Percentiles rank a stretch among this genome's conserved stretches.
These are phyloP conservation scores for Talaromyces rugulosus DNA, from an alignment of 2,329 filamentous ascomycete species.

Conservation along the genomic window DNA sequence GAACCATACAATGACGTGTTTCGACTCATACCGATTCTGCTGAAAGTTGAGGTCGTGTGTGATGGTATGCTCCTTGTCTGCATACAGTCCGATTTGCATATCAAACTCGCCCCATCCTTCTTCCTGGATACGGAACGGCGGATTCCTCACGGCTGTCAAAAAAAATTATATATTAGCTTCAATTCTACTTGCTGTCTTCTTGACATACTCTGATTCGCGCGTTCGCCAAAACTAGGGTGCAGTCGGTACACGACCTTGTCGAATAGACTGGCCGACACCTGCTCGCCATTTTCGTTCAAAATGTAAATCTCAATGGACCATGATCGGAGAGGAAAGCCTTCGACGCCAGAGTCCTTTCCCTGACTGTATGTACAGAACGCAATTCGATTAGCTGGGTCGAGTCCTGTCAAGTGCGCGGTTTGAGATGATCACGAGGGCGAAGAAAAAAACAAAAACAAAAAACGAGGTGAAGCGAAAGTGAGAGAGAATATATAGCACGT, in stretches of 20 bases:
- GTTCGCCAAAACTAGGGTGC: slow-evolving; percentile 88
- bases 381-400: not conserved
- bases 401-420: too few relatives aligned
- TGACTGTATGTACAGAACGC: slow-evolving; percentile 40
- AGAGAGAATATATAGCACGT: slow-evolving; percentile 40
- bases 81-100: slow-evolving; percentile 78
- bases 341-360: slow-evolving; percentile 73
- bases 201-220: slow-evolving; percentile 69
- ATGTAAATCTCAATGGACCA: slow-evolving; percentile 88
- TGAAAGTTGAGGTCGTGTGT: slow-evolving; percentile 91
- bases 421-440: not conserved
- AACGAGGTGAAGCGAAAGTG: not conserved
- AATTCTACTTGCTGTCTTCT: not conserved
- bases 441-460: not conserved
- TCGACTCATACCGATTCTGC: slow-evolving; percentile 73
- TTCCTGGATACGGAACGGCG: slow-evolving; percentile 85
- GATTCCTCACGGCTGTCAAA: slow-evolving; percentile 67
- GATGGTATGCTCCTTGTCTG: slow-evolving; percentile 81
- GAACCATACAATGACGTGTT: slow-evolving; percentile 63
- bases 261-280: slow-evolving; percentile 78
- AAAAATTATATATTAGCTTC: slow-evolving; percentile 4
- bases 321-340: slow-evolving; percentile 85
- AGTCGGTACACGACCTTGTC: slow-evolving; percentile 90
- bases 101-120: slow-evolving; percentile 99
- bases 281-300: slow-evolving; percentile 79